Conservation (phyloP, 495 filamentous ascomycete species). For the Podospora didyma region DNA sequence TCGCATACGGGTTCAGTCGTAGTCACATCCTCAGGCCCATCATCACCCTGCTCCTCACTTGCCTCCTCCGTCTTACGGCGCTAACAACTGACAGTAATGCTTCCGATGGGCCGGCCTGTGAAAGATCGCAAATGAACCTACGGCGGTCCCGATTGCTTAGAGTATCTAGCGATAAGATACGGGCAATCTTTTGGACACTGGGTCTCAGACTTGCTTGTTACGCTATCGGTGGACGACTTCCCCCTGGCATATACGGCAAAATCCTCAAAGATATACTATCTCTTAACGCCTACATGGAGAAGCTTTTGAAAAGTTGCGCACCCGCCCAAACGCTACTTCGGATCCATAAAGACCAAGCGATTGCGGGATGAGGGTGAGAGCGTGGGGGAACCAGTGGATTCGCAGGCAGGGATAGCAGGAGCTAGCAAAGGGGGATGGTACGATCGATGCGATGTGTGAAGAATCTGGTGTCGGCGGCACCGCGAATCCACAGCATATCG, state of each 20-base stretch:
- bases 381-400: no score
- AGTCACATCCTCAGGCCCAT: neutral
- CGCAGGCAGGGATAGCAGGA: no score
- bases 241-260: slow-evolving; percentile 2
- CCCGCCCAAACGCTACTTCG: slow-evolving; percentile 1
- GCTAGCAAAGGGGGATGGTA: no score
- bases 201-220: neutral
- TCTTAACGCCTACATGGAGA: slow-evolving; percentile 1
- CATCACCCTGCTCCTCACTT: neutral
- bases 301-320: neutral
- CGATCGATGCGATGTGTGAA: no score
- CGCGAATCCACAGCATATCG: no score
- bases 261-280: slow-evolving; percentile 1
- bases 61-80: neutral
- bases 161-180: slow-evolving; percentile 6
- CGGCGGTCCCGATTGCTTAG: neutral
- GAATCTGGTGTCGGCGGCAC: no score
- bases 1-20: neutral
- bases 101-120: neutral
- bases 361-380: no score
- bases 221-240: neutral
- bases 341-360: no score
- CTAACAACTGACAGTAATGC: neutral
- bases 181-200: neutral
- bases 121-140: slow-evolving; percentile 1